Evolutionary conservation across 1,284 basidiomycete genomes (phyloP).

Genomic region (Athelia psychrophila): DNA sequence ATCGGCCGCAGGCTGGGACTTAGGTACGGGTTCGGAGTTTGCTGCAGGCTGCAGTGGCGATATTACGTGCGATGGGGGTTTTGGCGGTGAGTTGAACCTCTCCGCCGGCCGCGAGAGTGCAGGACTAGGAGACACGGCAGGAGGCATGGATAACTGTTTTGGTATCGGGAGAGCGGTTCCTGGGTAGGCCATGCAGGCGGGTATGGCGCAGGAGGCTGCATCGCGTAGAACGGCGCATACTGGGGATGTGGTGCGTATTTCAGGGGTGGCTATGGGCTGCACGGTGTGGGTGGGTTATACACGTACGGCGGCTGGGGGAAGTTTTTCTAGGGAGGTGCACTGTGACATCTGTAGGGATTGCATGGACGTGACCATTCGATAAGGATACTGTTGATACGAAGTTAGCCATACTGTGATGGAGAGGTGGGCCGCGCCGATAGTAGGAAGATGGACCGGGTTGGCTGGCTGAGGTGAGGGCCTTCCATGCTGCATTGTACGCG

Average conservation of each 20-base stretch:
- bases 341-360: constrained; percentile 17
- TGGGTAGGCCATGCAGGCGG: constrained; percentile 34
- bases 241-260: background rate
- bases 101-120: background rate
- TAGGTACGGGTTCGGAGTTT: constrained; percentile 8
- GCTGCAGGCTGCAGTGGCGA: background rate
- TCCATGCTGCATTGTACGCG: too few species aligned
- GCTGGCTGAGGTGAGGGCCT: too few species aligned
- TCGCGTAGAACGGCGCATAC: background rate
- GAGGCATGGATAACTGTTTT: constrained; percentile 36
- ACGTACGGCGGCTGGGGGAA: constrained; percentile 18
- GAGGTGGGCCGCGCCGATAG: too few species aligned
- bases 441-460: too few species aligned
- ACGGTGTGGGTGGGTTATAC: constrained; percentile 15
- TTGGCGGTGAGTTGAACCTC: background rate
- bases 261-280: background rate
- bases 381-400: constrained; percentile 21
- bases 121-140: constrained; percentile 18
- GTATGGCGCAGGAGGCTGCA: constrained; percentile 3
- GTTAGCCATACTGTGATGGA: too few species aligned
- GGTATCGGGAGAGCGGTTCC: constrained; percentile 32
- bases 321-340: constrained; percentile 16
- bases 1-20: constrained; percentile 11
- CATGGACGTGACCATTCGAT: constrained; percentile 15
- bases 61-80: too few species aligned